Evolutionary conservation across 495 filamentous ascomycete species (phyloP).

Genomic region (Aspergillus incahuasiensis): DNA sequence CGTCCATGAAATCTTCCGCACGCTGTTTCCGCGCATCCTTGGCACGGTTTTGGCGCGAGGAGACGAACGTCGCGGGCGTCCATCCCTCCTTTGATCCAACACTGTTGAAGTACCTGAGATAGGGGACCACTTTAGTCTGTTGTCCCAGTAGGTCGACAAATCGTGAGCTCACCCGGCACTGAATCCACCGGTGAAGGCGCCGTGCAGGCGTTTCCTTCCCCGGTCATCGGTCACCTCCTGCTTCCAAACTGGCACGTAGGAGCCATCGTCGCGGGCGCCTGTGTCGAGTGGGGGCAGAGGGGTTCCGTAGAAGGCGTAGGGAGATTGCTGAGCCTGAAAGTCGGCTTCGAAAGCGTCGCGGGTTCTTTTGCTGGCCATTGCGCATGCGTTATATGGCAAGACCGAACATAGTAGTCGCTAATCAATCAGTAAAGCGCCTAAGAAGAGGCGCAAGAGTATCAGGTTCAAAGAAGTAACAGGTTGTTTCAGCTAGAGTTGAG

Average conservation of each 20-base stretch:
- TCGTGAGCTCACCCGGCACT: slow-evolving; percentile 74
- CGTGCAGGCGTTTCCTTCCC: slow-evolving; percentile 86
- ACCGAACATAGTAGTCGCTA: slow-evolving; percentile 7
- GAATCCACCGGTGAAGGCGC: slow-evolving; percentile 94
- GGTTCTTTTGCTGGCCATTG: slow-evolving; percentile 72
- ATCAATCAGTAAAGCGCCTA: background rate
- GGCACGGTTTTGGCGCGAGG: slow-evolving; percentile 73
- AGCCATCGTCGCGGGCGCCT: slow-evolving; percentile 82
- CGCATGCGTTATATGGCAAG: background rate
- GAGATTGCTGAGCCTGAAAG: slow-evolving; percentile 64
- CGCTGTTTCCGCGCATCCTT: slow-evolving; percentile 64
- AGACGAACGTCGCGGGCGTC: slow-evolving; percentile 87
- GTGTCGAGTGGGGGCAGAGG: slow-evolving; percentile 77
- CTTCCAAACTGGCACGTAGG: slow-evolving; percentile 92
- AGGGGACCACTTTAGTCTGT: slow-evolving; percentile 25
- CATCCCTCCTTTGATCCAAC: slow-evolving; percentile 98
- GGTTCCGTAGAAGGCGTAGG: slow-evolving; percentile 81
- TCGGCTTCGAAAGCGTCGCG: slow-evolving; percentile 76
- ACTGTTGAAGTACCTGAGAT: slow-evolving; percentile 85
- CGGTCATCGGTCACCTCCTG: slow-evolving; percentile 94
- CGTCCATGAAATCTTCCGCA: slow-evolving; percentile 96
- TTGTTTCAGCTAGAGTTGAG: background rate
- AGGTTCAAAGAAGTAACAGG: background rate
- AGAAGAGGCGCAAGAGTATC: background rate
- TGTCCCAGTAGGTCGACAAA: slow-evolving; percentile 20